Percentiles rank a stretch among this genome's conserved stretches.
Conservation (phyloP, 2,329 filamentous ascomycete species). For the Xylaria sp. region DNA sequence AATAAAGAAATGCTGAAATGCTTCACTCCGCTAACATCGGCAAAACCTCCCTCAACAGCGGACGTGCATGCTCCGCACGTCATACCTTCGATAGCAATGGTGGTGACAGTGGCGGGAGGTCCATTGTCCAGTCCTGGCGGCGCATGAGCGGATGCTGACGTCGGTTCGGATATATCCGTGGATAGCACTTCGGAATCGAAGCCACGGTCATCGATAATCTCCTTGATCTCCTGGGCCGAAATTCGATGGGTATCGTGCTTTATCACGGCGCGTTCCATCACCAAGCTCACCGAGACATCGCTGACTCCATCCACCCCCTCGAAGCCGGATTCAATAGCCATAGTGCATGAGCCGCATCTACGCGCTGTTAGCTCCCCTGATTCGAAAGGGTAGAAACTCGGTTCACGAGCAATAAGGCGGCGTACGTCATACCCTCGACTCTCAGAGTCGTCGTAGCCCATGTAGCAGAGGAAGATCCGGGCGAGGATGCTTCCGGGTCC, state of each 20-base stretch:
- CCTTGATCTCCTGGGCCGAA: constrained; percentile 67
- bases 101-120: constrained; percentile 57
- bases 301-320: constrained; percentile 74
- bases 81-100: constrained; percentile 78
- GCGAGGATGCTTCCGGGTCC: constrained; percentile 30
- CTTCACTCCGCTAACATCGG: constrained; percentile 65
- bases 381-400: background rate
- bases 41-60: constrained; percentile 75
- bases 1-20: constrained; percentile 77
- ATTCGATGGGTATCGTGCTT: constrained; percentile 77
- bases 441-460: constrained; percentile 88
- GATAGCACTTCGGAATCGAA: constrained; percentile 89
- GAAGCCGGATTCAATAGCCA: constrained; percentile 89
- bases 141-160: constrained; percentile 36
- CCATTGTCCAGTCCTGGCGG: constrained; percentile 36
- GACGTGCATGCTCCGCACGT: constrained; percentile 87
- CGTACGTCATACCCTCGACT: constrained; percentile 76
- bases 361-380: constrained; percentile 37
- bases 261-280: constrained; percentile 93
- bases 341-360: constrained; percentile 88
- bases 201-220: constrained; percentile 85
- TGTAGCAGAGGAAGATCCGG: constrained; percentile 45
- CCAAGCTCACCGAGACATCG: constrained; percentile 83
- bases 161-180: constrained; percentile 63
- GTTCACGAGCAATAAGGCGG: background rate